Conservation (phyloP, 495 filamentous ascomycete genomes). For the Achaetomiella virescens region DNA sequence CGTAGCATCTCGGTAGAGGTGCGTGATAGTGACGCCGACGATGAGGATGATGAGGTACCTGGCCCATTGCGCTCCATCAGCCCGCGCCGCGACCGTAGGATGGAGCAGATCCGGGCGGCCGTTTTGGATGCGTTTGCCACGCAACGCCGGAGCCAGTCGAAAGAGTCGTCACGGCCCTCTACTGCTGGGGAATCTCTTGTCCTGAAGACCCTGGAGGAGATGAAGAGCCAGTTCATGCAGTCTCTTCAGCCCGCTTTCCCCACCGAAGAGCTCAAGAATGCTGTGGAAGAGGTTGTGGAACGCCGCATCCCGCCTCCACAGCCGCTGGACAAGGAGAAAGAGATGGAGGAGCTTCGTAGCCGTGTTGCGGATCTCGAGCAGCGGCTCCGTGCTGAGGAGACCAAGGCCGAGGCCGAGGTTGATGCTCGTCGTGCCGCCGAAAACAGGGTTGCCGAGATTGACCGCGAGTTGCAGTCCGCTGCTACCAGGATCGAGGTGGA, state of each 20-base stretch:
- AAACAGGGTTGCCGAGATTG: constrained; percentile 37
- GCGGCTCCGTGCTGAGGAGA: constrained; percentile 39
- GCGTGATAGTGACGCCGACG: constrained; percentile 85
- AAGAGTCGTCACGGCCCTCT: constrained; percentile 19
- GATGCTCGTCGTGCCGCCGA: constrained; percentile 38
- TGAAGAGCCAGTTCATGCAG: constrained; percentile 44
- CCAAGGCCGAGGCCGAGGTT: constrained; percentile 35
- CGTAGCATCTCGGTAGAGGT: constrained; percentile 58
- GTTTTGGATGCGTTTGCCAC: constrained; percentile 72
- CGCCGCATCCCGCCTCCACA: constrained; percentile 39
- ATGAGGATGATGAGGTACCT: constrained; percentile 75
- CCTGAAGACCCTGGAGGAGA: constrained; percentile 37
- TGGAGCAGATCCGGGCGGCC: constrained; percentile 75
- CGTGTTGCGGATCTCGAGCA: constrained; percentile 40
- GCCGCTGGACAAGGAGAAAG: constrained; percentile 26
- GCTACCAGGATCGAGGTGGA: constrained; percentile 48
- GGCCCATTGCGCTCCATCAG: constrained; percentile 56
- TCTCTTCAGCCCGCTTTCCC: constrained; percentile 39
- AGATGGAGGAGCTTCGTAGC: constrained; percentile 35
- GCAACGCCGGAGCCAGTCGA: constrained; percentile 42
- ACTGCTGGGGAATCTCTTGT: constrained; percentile 27
- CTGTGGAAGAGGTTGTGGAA: constrained; percentile 55
- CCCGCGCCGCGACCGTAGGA: constrained; percentile 63
- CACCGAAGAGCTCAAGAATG: constrained; percentile 51
- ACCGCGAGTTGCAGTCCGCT: constrained; percentile 41